Base-by-base conservation (phyloP, 2,329 filamentous ascomycete species). In the Trichophyton simii region DNA sequence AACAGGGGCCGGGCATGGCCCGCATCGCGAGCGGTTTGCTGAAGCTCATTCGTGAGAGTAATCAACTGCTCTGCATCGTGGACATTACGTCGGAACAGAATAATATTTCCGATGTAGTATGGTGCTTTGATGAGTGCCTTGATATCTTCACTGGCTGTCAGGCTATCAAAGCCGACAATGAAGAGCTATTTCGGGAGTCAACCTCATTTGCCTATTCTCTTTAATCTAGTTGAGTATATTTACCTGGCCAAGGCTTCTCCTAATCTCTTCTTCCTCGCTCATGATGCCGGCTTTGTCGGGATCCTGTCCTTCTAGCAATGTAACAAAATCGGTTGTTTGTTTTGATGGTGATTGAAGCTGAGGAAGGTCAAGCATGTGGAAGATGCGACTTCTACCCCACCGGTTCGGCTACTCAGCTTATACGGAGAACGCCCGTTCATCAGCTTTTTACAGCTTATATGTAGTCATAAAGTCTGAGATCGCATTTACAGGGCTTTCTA, bases 11-110 rank as follows among this genome's bases (percentile, higher is more conserved):
- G 70, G 41, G 70, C 50, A 63, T 78, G 72, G 4, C 75, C 74
- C 18, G 75, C 72, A 22, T 67, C 55, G 62, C 67, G 72, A 22
- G 77, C 75, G 59, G 74, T 72, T 38, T 71, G 65, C 67, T 78
- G 76, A 1, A 78, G 70, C 18, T 60, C 61, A 34, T 61, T 61
- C 11, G 60, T 61, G 25, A 65, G 62, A 31, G 38, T 25, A 18
- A 63, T 63, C 15, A 78, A 69, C 62, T 78, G 76, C 2, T 65
- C 63, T 2, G 71, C 72, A 67, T 67, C 71, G 20, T 68, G 63
- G n/a, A 77, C 68, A 64, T 78, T 77, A 15, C 75, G 69, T 15
- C 72, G 70, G 61, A 78, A 78, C 1, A 78, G 68, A 20, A 78
- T 71, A 55, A 78, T 68, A 0, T 72, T 70, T 18, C 76, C 77